Evolutionary conservation across 768 basidiomycete species (phyloP).

Genomic region (Suillus brevipes): DNA sequence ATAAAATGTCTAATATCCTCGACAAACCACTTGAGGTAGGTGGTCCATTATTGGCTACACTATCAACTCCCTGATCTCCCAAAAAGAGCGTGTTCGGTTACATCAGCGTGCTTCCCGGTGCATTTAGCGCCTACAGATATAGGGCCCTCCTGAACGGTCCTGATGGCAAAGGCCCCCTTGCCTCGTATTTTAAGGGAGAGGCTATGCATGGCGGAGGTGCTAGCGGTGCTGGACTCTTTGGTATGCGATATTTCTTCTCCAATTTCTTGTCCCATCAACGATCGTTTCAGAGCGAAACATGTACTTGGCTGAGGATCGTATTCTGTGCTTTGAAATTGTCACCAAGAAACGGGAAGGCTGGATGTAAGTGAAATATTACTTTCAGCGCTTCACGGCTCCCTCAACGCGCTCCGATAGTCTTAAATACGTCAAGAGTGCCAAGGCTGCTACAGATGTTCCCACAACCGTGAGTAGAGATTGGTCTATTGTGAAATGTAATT

Average conservation of each 20-base stretch:
- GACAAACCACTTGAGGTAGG: constrained; percentile 90
- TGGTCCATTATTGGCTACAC: constrained; percentile 17
- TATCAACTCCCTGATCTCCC: background rate
- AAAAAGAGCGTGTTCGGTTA: constrained; percentile 77
- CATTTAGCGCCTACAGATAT: constrained; percentile 91
- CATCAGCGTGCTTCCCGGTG: constrained; percentile 87
- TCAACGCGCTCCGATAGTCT: constrained; percentile 43
- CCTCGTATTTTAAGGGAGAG: constrained; percentile 93
- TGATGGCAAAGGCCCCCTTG: constrained; percentile 86
- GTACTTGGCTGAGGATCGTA: constrained; percentile 90
- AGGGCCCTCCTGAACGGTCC: constrained; percentile 83
- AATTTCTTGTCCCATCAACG: background rate
- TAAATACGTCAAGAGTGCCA: constrained; percentile 91
- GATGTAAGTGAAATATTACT: constrained; percentile 52
- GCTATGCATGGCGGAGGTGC: constrained; percentile 69
- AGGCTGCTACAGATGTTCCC: constrained; percentile 95
- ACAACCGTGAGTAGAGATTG: constrained; percentile 51
- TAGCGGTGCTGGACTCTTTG: constrained; percentile 68
- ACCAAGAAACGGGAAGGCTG: constrained; percentile 84
- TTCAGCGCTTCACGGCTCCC: background rate
- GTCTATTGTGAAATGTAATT: background rate
- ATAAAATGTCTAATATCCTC: constrained; percentile 95
- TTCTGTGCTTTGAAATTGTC: constrained; percentile 91
- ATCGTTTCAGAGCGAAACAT: constrained; percentile 68
- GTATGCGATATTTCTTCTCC: constrained; percentile 22